Evolutionary conservation across 441 rosid species (phyloP).

Genomic region (Jatropha multifida): DNA sequence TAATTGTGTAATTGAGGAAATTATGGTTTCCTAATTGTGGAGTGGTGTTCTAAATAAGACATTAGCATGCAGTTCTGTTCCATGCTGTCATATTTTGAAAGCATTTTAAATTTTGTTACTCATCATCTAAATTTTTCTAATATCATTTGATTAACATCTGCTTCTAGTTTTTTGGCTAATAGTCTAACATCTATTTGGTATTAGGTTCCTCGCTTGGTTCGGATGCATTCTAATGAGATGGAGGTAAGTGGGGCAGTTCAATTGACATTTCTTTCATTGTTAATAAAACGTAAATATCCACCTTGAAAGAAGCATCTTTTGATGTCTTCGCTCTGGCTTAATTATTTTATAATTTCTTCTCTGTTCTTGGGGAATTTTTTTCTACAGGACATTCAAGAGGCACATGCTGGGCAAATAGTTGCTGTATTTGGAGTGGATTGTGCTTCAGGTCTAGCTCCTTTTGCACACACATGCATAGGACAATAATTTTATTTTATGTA

Average conservation of each 20-base stretch:
- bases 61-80: not conserved
- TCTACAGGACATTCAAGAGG: slow-evolving; percentile 92
- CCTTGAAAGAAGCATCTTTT: not conserved
- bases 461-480: not conserved
- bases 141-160: not conserved
- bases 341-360: slow-evolving; percentile 1
- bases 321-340: not conserved
- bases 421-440: slow-evolving; percentile 99
- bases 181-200: slow-evolving; percentile 26
- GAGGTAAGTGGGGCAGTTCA: slow-evolving; percentile 49
- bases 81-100: not conserved
- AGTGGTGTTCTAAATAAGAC: not conserved
- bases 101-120: not conserved
- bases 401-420: slow-evolving; percentile 98
- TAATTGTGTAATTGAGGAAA: not conserved
- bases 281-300: not conserved
- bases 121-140: not conserved
- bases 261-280: not conserved
- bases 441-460: slow-evolving; percentile 71
- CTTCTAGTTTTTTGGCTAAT: slow-evolving; percentile 15
- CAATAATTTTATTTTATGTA: not conserved
- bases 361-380: slow-evolving; percentile 14
- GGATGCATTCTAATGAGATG: slow-evolving; percentile 98
- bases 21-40: not conserved
- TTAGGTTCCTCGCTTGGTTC: slow-evolving; percentile 92